Conservation (phyloP, 768 basidiomycete genomes). For the Lepiota brunneoincarnata region DNA sequence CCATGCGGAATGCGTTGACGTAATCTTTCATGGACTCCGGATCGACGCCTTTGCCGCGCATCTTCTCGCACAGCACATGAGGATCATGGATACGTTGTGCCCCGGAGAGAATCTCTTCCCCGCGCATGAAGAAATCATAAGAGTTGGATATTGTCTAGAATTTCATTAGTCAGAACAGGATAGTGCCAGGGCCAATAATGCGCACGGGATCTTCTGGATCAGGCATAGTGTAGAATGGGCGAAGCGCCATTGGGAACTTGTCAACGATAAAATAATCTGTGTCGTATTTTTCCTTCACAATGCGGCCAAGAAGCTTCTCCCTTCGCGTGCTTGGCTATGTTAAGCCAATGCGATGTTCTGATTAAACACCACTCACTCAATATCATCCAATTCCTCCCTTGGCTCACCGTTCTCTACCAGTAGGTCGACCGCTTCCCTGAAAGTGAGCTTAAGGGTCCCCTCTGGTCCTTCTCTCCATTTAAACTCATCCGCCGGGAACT, state of each 20-base stretch:
- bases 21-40: conserved; percentile 91
- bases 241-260: conserved; percentile 94
- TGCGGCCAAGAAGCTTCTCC: conserved; percentile 87
- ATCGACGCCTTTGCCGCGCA: conserved; percentile 85
- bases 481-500: conserved; percentile 96
- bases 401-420: conserved; percentile 84
- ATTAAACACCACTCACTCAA: conserved; percentile 55
- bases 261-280: conserved; percentile 99
- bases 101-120: conserved; percentile 97
- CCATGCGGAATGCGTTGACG: conserved; percentile 91
- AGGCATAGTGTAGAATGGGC: conserved; percentile 99
- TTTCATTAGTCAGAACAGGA: conserved; percentile 7
- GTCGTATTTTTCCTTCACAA: conserved; percentile 91
- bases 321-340: conserved; percentile 74
- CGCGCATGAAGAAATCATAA: conserved; percentile 99
- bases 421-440: conserved; percentile 84
- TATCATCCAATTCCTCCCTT: conserved; percentile 80
- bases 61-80: conserved; percentile 73
- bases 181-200: conserved; percentile 15
- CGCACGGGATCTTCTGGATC: conserved; percentile 86
- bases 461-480: conserved; percentile 90
- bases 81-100: conserved; percentile 98
- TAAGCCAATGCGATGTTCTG: conserved; percentile 3
- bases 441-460: conserved; percentile 82
- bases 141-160: conserved; percentile 88